These are phyloP conservation scores for Penicillium daleae DNA, from an alignment of 495 filamentous ascomycete species.

Conservation along the genomic window DNA sequence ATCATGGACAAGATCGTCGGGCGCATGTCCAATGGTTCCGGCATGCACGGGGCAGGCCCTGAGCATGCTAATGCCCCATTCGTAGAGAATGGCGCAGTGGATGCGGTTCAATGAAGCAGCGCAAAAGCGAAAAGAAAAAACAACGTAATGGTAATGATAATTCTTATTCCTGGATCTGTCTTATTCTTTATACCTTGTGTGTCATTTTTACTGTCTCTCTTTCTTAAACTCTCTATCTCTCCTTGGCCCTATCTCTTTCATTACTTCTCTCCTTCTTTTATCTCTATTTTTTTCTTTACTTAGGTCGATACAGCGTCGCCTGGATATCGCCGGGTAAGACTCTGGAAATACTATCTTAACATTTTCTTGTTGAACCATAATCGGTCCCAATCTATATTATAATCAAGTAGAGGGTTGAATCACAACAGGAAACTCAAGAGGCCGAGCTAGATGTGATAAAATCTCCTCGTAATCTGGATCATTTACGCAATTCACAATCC, in stretches of 20 bases:
- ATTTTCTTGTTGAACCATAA: not conserved
- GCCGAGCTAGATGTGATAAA: not conserved
- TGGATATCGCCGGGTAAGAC: not conserved
- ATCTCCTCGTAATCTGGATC: not conserved
- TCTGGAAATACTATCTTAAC: constrained; percentile 4
- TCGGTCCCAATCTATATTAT: not conserved
- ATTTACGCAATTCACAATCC: not conserved
- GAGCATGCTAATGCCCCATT: constrained; percentile 39
- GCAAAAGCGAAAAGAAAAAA: constrained; percentile 5
- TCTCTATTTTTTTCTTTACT: not conserved
- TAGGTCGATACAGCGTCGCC: not conserved
- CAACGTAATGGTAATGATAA: constrained; percentile 36
- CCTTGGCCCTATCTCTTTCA: constrained; percentile 2
- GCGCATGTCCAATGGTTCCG: constrained; percentile 39
- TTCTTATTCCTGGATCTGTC: constrained; percentile 28
- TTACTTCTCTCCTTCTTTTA: not conserved
- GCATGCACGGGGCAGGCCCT: constrained; percentile 46
- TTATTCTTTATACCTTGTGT: constrained; percentile 29
- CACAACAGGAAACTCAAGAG: not conserved
- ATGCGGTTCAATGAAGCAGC: constrained; percentile 32
- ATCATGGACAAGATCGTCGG: constrained; percentile 49
- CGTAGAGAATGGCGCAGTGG: constrained; percentile 38
- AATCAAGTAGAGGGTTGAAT: not conserved
- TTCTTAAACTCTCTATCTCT: constrained; percentile 13
- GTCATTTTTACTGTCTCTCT: constrained; percentile 12